A percentile compares a stretch with the other conserved stretches of the same genome.
These are phyloP conservation scores for Podosphaera xanthii DNA, from an alignment of 2,329 filamentous ascomycete species.

Conservation along the genomic window DNA sequence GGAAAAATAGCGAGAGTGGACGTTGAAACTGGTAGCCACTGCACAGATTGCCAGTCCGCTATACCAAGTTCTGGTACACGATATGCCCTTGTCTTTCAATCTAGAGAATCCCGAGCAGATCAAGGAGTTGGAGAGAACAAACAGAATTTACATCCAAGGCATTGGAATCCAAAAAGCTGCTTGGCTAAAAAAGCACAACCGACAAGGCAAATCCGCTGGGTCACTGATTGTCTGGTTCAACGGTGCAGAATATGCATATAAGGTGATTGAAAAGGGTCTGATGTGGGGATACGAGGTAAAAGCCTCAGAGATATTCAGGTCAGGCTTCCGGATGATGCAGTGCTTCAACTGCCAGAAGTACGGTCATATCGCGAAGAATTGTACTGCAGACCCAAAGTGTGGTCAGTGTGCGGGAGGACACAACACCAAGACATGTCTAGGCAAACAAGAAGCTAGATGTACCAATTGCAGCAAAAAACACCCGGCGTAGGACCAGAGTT, in stretches of 20 bases:
- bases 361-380: neutral
- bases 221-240: neutral
- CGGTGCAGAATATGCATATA: neutral
- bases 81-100: neutral
- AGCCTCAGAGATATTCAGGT: neutral
- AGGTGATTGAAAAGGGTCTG: neutral
- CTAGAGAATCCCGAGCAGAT: neutral
- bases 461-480: neutral
- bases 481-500: too few species aligned
- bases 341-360: too few species aligned
- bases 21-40: neutral
- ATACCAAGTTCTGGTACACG: neutral
- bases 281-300: neutral
- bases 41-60: neutral
- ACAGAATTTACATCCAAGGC: neutral
- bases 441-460: neutral
- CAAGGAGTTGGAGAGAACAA: neutral
- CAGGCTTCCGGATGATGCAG: too few species aligned
- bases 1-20: neutral
- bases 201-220: neutral
- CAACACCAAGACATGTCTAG: neutral
- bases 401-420: neutral
- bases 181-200: neutral
- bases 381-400: neutral
- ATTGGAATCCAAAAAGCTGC: neutral